Evolutionary conservation across 805 yeast species (phyloP).

Genomic region (Schwanniomyces polymorphus): DNA sequence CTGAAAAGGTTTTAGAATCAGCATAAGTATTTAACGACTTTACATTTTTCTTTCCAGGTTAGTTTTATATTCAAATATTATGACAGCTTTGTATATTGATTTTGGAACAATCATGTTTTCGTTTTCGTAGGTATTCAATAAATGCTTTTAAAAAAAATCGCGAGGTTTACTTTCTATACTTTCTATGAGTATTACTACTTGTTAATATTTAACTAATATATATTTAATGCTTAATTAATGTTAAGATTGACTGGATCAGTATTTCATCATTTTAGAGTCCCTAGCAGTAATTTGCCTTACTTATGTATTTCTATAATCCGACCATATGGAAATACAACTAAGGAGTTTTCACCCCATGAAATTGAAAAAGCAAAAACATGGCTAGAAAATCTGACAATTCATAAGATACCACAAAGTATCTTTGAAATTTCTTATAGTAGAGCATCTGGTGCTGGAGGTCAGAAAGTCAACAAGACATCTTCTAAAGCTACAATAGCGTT

Average conservation of each 20-base stretch:
- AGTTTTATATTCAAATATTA: background rate
- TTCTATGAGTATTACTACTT: background rate
- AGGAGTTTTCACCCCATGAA: constrained; percentile 19
- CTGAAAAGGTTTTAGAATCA: constrained; percentile 41
- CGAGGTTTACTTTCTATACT: background rate
- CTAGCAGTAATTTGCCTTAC: background rate
- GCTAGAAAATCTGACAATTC: constrained; percentile 31
- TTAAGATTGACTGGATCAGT: background rate
- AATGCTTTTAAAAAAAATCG: background rate
- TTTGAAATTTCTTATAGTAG: constrained; percentile 52
- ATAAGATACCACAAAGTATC: constrained; percentile 42
- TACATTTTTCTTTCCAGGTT: background rate
- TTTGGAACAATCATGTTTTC: background rate
- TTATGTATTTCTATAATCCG: background rate
- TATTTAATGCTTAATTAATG: background rate
- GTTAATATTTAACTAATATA: no score
- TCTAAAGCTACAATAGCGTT: constrained; percentile 66
- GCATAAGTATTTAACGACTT: constrained; percentile 4
- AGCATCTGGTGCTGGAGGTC: constrained; percentile 87
- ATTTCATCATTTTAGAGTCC: background rate
- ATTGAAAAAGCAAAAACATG: constrained; percentile 39
- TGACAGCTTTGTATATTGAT: no score
- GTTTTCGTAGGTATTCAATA: background rate
- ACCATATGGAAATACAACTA: background rate
- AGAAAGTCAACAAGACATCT: constrained; percentile 74